phyloP scores from a whole-genome alignment of 129 eudicot genomes.

The Deinandra increscens region DNA sequence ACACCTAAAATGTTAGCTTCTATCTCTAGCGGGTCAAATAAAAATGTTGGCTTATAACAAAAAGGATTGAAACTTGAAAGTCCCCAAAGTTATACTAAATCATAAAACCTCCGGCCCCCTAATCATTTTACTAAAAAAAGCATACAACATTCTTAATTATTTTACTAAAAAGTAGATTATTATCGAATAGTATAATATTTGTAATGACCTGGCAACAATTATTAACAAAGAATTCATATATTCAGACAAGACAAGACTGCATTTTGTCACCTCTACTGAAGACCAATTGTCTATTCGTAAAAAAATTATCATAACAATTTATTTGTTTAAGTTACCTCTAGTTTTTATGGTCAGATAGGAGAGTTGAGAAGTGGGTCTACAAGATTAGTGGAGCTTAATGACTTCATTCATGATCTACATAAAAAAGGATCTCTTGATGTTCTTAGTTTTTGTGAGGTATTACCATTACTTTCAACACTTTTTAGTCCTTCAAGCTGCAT shows the following conservation, averaged over 20 bases:
- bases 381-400: slow-evolving; percentile 73
- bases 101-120: background rate
- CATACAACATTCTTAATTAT: background rate
- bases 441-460: slow-evolving; percentile 98
- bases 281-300: background rate
- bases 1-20: slow-evolving; percentile 36
- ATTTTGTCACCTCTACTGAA: background rate
- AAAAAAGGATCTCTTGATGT: slow-evolving; percentile 74
- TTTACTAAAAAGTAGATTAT: background rate
- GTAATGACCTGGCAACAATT: background rate
- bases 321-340: background rate
- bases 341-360: slow-evolving; percentile 54
- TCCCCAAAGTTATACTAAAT: background rate
- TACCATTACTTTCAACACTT: slow-evolving; percentile 1
- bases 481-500: background rate
- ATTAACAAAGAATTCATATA: background rate
- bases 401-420: slow-evolving; percentile 68
- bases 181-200: background rate
- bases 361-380: slow-evolving; percentile 98
- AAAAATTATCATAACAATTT: background rate
- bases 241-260: background rate
- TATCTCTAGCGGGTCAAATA: background rate
- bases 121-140: background rate
- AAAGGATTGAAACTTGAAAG: background rate
- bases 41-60: background rate